Conservation (phyloP, 2,329 filamentous ascomycete genomes). For the Lachnellula willkommii region DNA sequence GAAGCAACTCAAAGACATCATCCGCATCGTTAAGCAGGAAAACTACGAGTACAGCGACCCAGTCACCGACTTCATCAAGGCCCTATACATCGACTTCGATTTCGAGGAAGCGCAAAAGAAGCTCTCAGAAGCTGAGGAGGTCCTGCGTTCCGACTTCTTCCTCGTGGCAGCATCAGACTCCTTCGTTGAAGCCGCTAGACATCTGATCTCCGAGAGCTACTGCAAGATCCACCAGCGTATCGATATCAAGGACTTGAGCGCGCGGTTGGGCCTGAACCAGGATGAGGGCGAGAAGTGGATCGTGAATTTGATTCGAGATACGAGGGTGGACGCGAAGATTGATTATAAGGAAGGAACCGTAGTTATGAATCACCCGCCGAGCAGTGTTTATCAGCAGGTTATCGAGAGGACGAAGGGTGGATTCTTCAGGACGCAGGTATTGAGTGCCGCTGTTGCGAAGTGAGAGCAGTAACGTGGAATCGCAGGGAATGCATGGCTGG, state of each 20-base stretch:
- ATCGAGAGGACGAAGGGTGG: slow-evolving; percentile 98
- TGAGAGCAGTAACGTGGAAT: slow-evolving; percentile 15
- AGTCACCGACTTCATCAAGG: slow-evolving; percentile 92
- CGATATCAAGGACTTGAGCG: slow-evolving; percentile 94
- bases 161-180: slow-evolving; percentile 74
- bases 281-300: slow-evolving; percentile 99
- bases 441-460: slow-evolving; percentile 48
- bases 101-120: slow-evolving; percentile 94
- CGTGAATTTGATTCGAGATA: slow-evolving; percentile 97
- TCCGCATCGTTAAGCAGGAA: slow-evolving; percentile 94
- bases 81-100: slow-evolving; percentile 91
- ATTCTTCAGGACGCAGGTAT: slow-evolving; percentile 96
- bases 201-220: slow-evolving; percentile 97
- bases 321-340: slow-evolving; percentile 95
- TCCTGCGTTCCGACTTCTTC: slow-evolving; percentile 94
- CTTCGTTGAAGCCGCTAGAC: slow-evolving; percentile 90
- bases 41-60: slow-evolving; percentile 96
- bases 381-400: slow-evolving; percentile 98
- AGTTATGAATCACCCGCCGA: slow-evolving; percentile 98
- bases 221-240: slow-evolving; percentile 99
- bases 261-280: slow-evolving; percentile 81
- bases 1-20: slow-evolving; percentile 96
- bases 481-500: slow-evolving; percentile 13
- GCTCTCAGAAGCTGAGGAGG: slow-evolving; percentile 80
- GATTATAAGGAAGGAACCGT: slow-evolving; percentile 98